These are phyloP conservation scores for Zygosaccharomyces bisporus DNA, from an alignment of 805 yeast species.

Conservation along the genomic window DNA sequence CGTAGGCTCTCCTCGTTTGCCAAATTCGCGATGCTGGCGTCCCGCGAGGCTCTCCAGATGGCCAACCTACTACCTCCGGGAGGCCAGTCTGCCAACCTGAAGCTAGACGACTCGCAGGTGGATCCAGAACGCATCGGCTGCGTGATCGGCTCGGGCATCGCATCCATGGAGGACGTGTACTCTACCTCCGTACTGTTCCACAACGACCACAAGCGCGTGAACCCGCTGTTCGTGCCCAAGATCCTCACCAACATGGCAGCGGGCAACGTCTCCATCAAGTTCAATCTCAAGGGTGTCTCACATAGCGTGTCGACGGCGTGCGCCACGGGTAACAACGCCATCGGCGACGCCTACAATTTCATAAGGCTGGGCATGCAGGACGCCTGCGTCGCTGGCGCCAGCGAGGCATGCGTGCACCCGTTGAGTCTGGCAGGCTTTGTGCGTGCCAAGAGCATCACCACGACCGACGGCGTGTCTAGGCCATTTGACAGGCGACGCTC, in stretches of 20 bases:
- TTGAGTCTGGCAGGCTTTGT: constrained; percentile 87
- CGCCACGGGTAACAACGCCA: constrained; percentile 91
- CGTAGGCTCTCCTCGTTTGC: constrained; percentile 67
- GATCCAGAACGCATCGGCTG: constrained; percentile 48
- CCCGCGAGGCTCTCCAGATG: constrained; percentile 71
- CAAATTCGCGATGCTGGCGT: constrained; percentile 74
- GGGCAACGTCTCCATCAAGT: constrained; percentile 79
- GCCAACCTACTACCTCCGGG: constrained; percentile 50
- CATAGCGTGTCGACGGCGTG: constrained; percentile 93
- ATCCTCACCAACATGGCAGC: constrained; percentile 90
- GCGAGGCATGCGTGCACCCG: constrained; percentile 86
- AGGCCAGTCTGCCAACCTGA: too few species aligned
- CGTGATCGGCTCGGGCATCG: constrained; percentile 91
- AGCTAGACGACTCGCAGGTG: constrained; percentile 28
- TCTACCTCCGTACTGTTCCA: constrained; percentile 43
- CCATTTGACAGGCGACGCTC: constrained; percentile 78
- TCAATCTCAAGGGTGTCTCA: constrained; percentile 76
- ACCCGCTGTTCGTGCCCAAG: constrained; percentile 84
- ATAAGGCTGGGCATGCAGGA: constrained; percentile 77
- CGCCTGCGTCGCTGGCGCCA: constrained; percentile 90
- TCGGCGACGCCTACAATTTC: constrained; percentile 88
- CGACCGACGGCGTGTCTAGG: constrained; percentile 62
- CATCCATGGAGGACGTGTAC: constrained; percentile 66
- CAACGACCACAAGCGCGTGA: constrained; percentile 49
- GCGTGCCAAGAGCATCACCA: constrained; percentile 75